These are phyloP conservation scores for Scheffersomyces titani DNA, from an alignment of 1,139 yeast species.

Conservation along the genomic window DNA sequence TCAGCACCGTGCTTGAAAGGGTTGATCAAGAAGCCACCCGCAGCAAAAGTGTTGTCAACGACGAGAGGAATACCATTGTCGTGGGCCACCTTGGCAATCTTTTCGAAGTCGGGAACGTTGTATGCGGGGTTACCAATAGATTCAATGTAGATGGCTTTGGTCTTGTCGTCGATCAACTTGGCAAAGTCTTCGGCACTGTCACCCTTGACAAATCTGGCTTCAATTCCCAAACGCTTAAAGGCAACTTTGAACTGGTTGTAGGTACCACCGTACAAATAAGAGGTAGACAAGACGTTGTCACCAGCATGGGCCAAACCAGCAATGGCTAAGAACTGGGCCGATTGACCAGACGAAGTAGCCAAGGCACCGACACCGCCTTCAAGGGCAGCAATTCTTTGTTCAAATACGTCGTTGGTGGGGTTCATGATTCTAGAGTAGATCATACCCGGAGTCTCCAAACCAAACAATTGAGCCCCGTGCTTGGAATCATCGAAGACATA, in stretches of 20 bases:
- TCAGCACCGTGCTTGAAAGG: constrained; percentile 92
- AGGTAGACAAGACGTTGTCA: constrained; percentile 84
- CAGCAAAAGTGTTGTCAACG: constrained; percentile 97
- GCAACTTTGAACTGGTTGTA: constrained; percentile 93
- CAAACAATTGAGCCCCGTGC: constrained; percentile 90
- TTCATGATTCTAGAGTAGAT: constrained; percentile 89
- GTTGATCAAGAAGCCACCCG: constrained; percentile 85
- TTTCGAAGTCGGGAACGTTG: constrained; percentile 89
- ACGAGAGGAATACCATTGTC: constrained; percentile 88
- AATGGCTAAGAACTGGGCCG: constrained; percentile 87
- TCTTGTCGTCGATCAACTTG: constrained; percentile 72
- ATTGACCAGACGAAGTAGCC: constrained; percentile 93
- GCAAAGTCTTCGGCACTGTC: constrained; percentile 72
- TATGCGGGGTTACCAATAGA: constrained; percentile 93
- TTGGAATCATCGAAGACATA: constrained; percentile 84
- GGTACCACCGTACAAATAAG: constrained; percentile 95
- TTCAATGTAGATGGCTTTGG: constrained; percentile 89
- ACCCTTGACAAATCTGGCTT: constrained; percentile 80
- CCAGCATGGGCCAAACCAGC: constrained; percentile 85
- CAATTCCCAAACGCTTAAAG: constrained; percentile 84
- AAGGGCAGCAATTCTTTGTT: constrained; percentile 86
- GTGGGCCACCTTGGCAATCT: constrained; percentile 75
- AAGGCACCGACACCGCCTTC: constrained; percentile 92
- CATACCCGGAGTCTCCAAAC: constrained; percentile 77
- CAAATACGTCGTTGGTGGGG: constrained; percentile 91